Conservation (phyloP, 1,284 basidiomycete genomes). For the Naganishia sp. region DNA sequence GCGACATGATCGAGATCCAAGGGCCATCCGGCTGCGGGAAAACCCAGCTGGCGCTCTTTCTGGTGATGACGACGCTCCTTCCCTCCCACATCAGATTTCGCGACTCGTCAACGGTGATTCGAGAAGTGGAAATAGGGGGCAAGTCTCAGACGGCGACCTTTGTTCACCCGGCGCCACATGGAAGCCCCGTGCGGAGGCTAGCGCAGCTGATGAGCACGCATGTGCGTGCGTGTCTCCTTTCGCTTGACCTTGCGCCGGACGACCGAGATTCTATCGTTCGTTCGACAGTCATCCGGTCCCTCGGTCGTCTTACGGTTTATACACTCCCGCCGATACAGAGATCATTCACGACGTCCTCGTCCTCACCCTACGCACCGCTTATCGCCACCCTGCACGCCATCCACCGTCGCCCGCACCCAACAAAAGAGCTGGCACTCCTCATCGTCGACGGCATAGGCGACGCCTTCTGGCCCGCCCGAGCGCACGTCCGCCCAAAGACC, state of each 20-base stretch:
- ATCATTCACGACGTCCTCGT: conserved; percentile 1
- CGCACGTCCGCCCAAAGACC: conserved; percentile 33
- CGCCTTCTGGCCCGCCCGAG: conserved; percentile 47
- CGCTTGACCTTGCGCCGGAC: conserved; percentile 7
- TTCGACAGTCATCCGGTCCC: neutral
- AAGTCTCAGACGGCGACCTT: conserved; percentile 38
- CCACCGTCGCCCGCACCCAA: conserved; percentile 1
- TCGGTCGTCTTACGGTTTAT: conserved; percentile 33
- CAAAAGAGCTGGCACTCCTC: conserved; percentile 38
- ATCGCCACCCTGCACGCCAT: conserved; percentile 24
- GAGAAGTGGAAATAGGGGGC: conserved; percentile 40
- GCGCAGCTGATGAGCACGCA: conserved; percentile 36
- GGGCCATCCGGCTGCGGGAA: conserved; percentile 49
- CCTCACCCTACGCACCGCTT: conserved; percentile 18
- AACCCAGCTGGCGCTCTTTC: conserved; percentile 36
- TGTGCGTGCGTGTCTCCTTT: conserved; percentile 32
- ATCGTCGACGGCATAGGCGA: conserved; percentile 49
- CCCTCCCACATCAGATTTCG: conserved; percentile 10
- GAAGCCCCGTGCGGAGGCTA: conserved; percentile 35
- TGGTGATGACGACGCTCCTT: conserved; percentile 30
- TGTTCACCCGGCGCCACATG: conserved; percentile 40
- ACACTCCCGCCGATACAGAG: neutral
- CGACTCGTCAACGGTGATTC: neutral
- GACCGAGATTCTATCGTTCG: neutral
- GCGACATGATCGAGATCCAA: conserved; percentile 50